Evolutionary conservation across 331 rosid species (phyloP), one percentile per base, ranked within the genome.

Genomic region (Malus hybrid): DNA sequence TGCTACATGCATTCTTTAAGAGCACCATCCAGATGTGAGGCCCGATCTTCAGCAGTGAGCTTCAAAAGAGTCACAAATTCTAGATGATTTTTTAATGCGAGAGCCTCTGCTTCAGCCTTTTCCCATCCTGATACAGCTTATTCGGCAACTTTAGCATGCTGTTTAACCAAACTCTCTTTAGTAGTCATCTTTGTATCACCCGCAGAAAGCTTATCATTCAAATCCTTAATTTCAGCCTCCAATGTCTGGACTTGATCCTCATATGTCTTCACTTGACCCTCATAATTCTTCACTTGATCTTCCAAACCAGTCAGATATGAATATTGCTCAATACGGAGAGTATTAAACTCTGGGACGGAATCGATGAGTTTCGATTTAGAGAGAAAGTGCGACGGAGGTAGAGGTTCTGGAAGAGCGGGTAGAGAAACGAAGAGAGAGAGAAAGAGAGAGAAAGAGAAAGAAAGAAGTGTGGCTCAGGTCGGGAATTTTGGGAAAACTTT

Each of bases 71-170:
- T 90, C 78, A 88, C 96, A 62, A 96, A 82, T 81, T 95, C 99
- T 6, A 95, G 86, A 83, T 90, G 96, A 75, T 77, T 88, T 83
- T 95, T 95, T 80, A 95, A 83, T 33, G 97, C 92, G 79, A 92
- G 85, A 79, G 99, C 97, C 82, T 95, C 99, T 48, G 99, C 93
- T 89, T 95, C 97, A 44, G 99, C 99, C 85, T 95, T 92, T 78
- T 95, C 99, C 99, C 99, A 95, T 74, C 99, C 99, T 57, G 97
- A 89, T 67, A 95, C 99, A 72, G 99, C 99, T 80, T 95, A 97
- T 85, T 95, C 97, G 34, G 97, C 96, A 57, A 95, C 99, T 84
- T 95, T 95, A 50, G 93, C 92, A 84, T 95, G 99, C 80, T 95
- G 99, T 70, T 95, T 95, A 12, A 92, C 97, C 70, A 92, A 78